These are phyloP conservation scores for Pinus taeda DNA, from an alignment of 75 land plant genomes.

Conservation along the genomic window DNA sequence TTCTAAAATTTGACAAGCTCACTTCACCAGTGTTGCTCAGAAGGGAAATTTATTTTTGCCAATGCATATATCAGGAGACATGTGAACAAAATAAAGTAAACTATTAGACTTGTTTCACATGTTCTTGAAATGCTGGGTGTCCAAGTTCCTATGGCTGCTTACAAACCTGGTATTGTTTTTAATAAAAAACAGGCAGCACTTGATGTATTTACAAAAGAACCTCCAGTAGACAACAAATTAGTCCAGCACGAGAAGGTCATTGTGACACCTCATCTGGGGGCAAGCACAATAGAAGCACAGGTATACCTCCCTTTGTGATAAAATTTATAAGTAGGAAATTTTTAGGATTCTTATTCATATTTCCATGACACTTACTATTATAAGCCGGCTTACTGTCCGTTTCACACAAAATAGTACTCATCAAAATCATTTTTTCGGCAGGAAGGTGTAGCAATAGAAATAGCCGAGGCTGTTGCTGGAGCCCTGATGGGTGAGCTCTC, in stretches of 20 bases:
- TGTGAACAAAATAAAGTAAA: not conserved
- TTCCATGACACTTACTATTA: not conserved
- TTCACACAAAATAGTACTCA: not conserved
- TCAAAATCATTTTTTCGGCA: slow-evolving; percentile 14
- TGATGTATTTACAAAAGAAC: slow-evolving; percentile 72
- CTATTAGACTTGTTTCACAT: not conserved
- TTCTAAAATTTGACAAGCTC: not conserved
- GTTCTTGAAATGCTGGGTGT: not conserved
- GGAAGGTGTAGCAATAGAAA: slow-evolving; percentile 84
- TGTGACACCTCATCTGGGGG: slow-evolving; percentile 76
- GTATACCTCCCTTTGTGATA: slow-evolving; percentile 13
- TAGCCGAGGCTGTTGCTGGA: slow-evolving; percentile 81
- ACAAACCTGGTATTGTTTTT: not conserved
- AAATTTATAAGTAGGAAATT: not conserved
- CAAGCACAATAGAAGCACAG: slow-evolving; percentile 75
- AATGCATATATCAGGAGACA: not conserved
- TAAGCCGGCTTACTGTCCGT: not conserved
- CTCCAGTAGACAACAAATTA: slow-evolving; percentile 61
- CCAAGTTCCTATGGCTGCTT: not conserved
- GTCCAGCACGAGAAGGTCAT: slow-evolving; percentile 64
- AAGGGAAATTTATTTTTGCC: not conserved
- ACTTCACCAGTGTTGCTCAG: not conserved
- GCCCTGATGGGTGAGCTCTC: slow-evolving; percentile 75
- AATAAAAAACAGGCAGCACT: slow-evolving; percentile 52
- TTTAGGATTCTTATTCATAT: not conserved